These are phyloP conservation scores for Raffaelea albimanens DNA, from an alignment of 2,329 filamentous ascomycete genomes.

Conservation along the genomic window DNA sequence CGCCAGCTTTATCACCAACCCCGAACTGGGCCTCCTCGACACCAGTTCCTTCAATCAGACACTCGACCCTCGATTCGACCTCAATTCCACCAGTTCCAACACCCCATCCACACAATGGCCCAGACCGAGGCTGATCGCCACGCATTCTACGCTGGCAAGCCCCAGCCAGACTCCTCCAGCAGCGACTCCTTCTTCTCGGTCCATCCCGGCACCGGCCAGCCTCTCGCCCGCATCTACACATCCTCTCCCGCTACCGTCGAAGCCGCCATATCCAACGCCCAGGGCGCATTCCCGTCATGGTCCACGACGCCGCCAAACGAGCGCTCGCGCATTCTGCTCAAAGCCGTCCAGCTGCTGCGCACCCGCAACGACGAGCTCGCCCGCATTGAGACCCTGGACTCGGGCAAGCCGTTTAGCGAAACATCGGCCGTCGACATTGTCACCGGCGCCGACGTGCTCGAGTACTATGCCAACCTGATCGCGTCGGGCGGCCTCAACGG, in stretches of 20 bases:
- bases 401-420: constrained; percentile 77
- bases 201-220: constrained; percentile 61
- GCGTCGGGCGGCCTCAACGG: constrained; percentile 13
- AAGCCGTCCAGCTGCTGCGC: constrained; percentile 64
- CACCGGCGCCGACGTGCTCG: constrained; percentile 23
- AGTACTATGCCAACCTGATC: constrained; percentile 29
- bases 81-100: background rate
- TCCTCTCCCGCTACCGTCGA: constrained; percentile 56
- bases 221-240: constrained; percentile 62
- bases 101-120: background rate
- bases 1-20: too few relatives aligned
- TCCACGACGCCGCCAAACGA: constrained; percentile 64
- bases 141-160: constrained; percentile 67
- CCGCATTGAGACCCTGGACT: constrained; percentile 71
- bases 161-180: constrained; percentile 50
- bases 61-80: too few relatives aligned
- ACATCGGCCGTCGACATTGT: constrained; percentile 76
- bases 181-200: constrained; percentile 59
- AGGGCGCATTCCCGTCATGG: constrained; percentile 66
- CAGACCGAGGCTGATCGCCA: constrained; percentile 33
- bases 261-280: constrained; percentile 62
- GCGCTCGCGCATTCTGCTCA: constrained; percentile 68
- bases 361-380: constrained; percentile 72
- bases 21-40: too few relatives aligned
- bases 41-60: too few relatives aligned